Evolutionary conservation across 371 early-diverging fungal genomes (phyloP).

Genomic region (Coemansia sp.): DNA sequence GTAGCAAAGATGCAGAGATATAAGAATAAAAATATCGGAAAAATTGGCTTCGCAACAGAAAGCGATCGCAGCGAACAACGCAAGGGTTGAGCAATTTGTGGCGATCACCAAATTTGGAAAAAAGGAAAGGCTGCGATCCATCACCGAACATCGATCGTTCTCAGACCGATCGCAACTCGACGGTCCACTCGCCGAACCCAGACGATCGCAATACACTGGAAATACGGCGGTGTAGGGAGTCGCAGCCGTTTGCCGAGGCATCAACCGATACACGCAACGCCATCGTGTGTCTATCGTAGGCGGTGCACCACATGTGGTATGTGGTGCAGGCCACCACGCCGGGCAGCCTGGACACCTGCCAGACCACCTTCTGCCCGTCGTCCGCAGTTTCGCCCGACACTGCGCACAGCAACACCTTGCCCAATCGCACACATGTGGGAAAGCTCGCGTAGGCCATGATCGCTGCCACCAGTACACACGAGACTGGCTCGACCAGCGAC

Average conservation of each 20-base stretch:
- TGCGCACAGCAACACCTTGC: constrained; percentile 22
- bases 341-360: constrained; percentile 49
- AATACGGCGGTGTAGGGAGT: constrained; percentile 17
- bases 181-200: constrained; percentile 16
- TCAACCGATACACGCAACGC: constrained; percentile 57
- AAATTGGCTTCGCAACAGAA: background rate
- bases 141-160: background rate
- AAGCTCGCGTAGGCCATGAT: constrained; percentile 26
- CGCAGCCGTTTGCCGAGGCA: background rate
- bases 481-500: constrained; percentile 26
- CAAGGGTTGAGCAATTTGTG: background rate
- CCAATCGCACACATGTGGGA: constrained; percentile 32
- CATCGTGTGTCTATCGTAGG: constrained; percentile 24
- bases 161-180: constrained; percentile 5
- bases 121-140: background rate
- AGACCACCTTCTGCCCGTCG: constrained; percentile 48
- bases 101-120: background rate
- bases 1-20: background rate
- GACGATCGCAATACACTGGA: constrained; percentile 8
- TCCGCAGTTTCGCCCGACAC: constrained; percentile 37
- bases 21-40: background rate
- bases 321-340: constrained; percentile 23
- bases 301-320: constrained; percentile 25
- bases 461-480: constrained; percentile 25
- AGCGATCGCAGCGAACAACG: background rate